Evolutionary conservation across 1,284 basidiomycete species (phyloP).

Genomic region (Austroboletus niveus): DNA sequence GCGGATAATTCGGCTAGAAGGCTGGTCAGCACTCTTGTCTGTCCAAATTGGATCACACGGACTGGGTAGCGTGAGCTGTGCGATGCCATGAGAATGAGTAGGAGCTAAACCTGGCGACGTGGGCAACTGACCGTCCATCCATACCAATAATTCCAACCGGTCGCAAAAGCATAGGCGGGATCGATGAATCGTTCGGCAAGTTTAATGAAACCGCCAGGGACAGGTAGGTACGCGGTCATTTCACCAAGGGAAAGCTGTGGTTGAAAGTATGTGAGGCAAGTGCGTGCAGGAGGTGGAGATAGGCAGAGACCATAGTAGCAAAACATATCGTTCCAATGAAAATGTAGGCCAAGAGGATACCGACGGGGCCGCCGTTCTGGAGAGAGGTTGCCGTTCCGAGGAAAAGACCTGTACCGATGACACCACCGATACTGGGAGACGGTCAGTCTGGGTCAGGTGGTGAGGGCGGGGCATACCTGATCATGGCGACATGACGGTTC

Average conservation of each 20-base stretch:
- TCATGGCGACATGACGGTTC: slow-evolving; percentile 36
- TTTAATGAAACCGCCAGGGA: slow-evolving; percentile 63
- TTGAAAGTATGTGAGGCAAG: not conserved
- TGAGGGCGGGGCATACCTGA: slow-evolving; percentile 18
- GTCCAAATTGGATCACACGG: not conserved
- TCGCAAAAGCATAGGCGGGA: slow-evolving; percentile 63
- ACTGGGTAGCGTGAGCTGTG: slow-evolving; percentile 30
- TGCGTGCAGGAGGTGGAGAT: too few relatives aligned
- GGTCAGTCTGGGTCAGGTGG: not conserved
- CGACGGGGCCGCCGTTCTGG: slow-evolving; percentile 30
- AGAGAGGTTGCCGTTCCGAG: slow-evolving; percentile 35
- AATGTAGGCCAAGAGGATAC: slow-evolving; percentile 33
- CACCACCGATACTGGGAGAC: slow-evolving; percentile 36
- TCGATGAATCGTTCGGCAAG: slow-evolving; percentile 70
- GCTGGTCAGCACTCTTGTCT: not conserved
- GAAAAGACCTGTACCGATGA: slow-evolving; percentile 51
- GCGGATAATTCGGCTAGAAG: slow-evolving; percentile 58
- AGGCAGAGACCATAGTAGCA: slow-evolving; percentile 25
- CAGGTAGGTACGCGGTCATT: slow-evolving; percentile 37
- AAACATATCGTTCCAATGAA: slow-evolving; percentile 35
- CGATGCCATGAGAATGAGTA: slow-evolving; percentile 1
- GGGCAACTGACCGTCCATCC: slow-evolving; percentile 50
- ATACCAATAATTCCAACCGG: slow-evolving; percentile 72
- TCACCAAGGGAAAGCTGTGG: slow-evolving; percentile 34
- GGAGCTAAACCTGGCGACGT: not conserved